Percentiles rank a stretch among this genome's conserved stretches.
Conservation (phyloP, 768 basidiomycete genomes). For the Boletus subparvulus region DNA sequence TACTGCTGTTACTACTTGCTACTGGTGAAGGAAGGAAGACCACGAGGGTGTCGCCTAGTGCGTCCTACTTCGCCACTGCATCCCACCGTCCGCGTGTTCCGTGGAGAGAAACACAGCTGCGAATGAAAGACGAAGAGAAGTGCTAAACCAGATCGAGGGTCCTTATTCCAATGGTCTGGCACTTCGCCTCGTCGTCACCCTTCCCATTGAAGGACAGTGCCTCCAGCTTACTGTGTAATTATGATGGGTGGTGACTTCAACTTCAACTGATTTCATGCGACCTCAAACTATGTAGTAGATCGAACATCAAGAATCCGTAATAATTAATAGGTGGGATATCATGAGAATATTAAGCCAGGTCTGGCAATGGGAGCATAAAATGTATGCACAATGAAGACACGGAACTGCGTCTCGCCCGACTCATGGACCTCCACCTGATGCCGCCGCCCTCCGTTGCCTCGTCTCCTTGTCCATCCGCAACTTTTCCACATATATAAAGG, state of each 20-base stretch:
- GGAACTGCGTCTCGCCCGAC: neutral
- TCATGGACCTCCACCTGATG: slow-evolving; percentile 17
- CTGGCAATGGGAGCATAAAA: neutral
- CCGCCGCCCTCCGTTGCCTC: slow-evolving; percentile 3
- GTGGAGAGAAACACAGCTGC: too few relatives aligned
- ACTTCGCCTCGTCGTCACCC: neutral
- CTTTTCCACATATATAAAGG: slow-evolving; percentile 33
- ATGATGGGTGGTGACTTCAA: neutral
- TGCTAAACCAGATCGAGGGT: neutral
- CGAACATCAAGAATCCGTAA: neutral
- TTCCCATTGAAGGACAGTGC: neutral
- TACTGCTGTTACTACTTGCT: too few relatives aligned
- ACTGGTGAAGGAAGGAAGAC: too few relatives aligned
- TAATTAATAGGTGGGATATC: neutral
- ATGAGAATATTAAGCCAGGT: neutral
- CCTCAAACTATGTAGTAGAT: neutral
- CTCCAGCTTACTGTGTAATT: neutral
- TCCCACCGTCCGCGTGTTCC: too few relatives aligned
- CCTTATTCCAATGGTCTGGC: neutral
- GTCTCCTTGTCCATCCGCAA: slow-evolving; percentile 26
- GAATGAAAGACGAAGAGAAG: neutral
- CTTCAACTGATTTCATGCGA: neutral
- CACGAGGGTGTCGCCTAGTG: too few relatives aligned
- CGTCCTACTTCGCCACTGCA: too few relatives aligned
- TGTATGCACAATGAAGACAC: neutral